Base-by-base conservation (phyloP, 1,139 yeast genomes). In the Blastobotrys ciferrii region DNA sequence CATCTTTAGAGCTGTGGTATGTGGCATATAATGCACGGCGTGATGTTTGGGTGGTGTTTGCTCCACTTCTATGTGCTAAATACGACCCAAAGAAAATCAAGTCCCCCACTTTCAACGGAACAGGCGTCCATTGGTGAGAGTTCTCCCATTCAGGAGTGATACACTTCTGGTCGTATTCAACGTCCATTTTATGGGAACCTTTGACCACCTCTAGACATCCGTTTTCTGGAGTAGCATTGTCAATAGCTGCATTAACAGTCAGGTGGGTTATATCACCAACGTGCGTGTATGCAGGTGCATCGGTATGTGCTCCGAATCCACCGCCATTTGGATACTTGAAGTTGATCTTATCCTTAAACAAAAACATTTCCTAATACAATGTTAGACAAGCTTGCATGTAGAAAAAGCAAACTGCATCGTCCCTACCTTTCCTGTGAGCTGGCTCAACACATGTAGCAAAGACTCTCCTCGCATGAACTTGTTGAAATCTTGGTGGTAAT, bases 211-310 rank as follows among this genome's bases (percentile, higher is more conserved):
- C 48, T 32, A 53, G 41, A 20, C 53, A 52, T 11, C 55, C 55
- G 32, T 52, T 52, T n/a, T 51, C 54, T 3, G 33, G 35, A 15
- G 53, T 49, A 12, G 56, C 54, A 17, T 47, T 48, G 42, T 53
- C 56, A 35, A 53, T 47, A 7, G 56, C 56, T 19, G 49, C 39
- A 38, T 49, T 53, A 32, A 50, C 47, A 17, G 56, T 51, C 23
- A 50, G 20, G 25, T 52, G 56, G 35, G 50, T 42, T n/a, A 53
- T 48, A 17, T 49, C 47, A 1, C 52, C 53, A 31, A 53, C 48
- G 45, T 53, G 56, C 15, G 47, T 43, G 37, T 51, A 53, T 17
- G 55, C 54, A 17, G 56, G 56, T 14, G 56, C 56, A 47, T 53
- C 56, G 3, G 49, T 42, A 39, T 53, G 56, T 12, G 55, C 54